A percentile compares a stretch with the other conserved stretches of the same genome.
These are phyloP conservation scores for Exobasidium cylindrosporum DNA, from an alignment of 1,284 basidiomycete species.

Conservation along the genomic window DNA sequence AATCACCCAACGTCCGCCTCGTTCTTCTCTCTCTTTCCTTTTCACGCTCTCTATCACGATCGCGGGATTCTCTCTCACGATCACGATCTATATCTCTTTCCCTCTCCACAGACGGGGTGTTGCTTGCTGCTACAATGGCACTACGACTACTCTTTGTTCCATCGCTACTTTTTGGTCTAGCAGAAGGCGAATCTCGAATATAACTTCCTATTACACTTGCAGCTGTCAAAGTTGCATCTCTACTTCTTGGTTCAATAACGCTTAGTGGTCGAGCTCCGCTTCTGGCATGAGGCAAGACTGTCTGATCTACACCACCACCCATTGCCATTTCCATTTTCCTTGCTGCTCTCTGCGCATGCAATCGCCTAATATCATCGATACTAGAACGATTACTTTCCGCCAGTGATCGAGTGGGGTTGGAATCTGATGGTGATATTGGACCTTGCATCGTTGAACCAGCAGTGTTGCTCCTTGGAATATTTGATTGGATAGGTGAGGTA, in stretches of 20 bases:
- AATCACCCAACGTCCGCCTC: slow-evolving; percentile 70
- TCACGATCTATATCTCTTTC: slow-evolving; percentile 17
- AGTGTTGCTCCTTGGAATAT: slow-evolving; percentile 14
- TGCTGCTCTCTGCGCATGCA: slow-evolving; percentile 38
- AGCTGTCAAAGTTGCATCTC: slow-evolving; percentile 7
- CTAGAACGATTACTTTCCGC: slow-evolving; percentile 42
- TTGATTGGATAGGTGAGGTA: slow-evolving; percentile 19
- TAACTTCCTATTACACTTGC: background rate
- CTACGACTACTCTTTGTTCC: slow-evolving; percentile 18
- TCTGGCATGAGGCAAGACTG: slow-evolving; percentile 20
- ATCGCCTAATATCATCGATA: slow-evolving; percentile 45
- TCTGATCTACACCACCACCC: background rate
- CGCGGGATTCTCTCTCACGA: slow-evolving; percentile 14
- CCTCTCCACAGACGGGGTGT: background rate
- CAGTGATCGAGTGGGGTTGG: slow-evolving; percentile 36
- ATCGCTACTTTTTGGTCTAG: slow-evolving; percentile 8
- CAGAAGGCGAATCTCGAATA: background rate
- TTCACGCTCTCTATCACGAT: slow-evolving; percentile 28
- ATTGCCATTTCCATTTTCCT: slow-evolving; percentile 2
- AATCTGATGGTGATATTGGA: slow-evolving; percentile 19
- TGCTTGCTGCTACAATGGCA: background rate
- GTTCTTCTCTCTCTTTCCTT: slow-evolving; percentile 34
- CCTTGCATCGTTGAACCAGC: slow-evolving; percentile 12
- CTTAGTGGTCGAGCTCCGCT: slow-evolving; percentile 23
- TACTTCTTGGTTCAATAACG: slow-evolving; percentile 32